Conservation (phyloP, 169 alveolate species). For the Eimeria falciformis region DNA sequence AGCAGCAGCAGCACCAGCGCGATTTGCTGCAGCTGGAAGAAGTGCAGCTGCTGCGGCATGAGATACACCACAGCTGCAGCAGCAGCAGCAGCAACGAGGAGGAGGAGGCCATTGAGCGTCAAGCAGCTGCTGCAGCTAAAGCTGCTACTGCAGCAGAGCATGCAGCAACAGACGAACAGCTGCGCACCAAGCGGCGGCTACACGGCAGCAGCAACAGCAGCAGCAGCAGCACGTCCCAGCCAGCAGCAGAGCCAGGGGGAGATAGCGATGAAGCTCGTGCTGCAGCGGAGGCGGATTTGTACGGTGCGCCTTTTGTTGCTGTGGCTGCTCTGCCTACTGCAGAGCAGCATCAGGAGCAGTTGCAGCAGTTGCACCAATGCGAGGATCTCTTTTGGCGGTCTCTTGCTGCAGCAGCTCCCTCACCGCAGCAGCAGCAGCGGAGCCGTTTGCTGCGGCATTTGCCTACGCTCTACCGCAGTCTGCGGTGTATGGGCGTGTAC, state of each 20-base stretch:
- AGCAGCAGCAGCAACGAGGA: constrained; percentile 37
- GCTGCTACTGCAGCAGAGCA: constrained; percentile 28
- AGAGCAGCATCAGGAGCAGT: constrained; percentile 42
- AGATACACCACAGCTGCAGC: constrained; percentile 31
- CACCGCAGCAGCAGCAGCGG: constrained; percentile 41
- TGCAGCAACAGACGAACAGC: neutral
- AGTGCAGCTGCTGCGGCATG: constrained; percentile 57
- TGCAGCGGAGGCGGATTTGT: constrained; percentile 49
- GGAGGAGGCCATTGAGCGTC: neutral
- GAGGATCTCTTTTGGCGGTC: constrained; percentile 16
- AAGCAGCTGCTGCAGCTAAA: constrained; percentile 28
- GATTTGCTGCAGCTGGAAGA: constrained; percentile 44
- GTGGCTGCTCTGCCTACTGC: neutral
- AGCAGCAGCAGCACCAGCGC: constrained; percentile 60
- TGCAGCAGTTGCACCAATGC: constrained; percentile 33
- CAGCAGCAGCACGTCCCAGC: constrained; percentile 5
- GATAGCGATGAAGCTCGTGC: constrained; percentile 42
- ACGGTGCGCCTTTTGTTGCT: constrained; percentile 19
- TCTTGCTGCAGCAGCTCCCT: constrained; percentile 35
- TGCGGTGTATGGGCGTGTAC: constrained; percentile 14
- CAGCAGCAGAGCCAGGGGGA: constrained; percentile 20
- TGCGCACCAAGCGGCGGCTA: constrained; percentile 10
- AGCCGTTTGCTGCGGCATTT: neutral
- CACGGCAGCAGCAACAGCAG: constrained; percentile 25
- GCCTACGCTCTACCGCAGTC: constrained; percentile 21